These are phyloP conservation scores for Solanum chiquidenum DNA, from an alignment of 257 asterid species.

Conservation along the genomic window DNA sequence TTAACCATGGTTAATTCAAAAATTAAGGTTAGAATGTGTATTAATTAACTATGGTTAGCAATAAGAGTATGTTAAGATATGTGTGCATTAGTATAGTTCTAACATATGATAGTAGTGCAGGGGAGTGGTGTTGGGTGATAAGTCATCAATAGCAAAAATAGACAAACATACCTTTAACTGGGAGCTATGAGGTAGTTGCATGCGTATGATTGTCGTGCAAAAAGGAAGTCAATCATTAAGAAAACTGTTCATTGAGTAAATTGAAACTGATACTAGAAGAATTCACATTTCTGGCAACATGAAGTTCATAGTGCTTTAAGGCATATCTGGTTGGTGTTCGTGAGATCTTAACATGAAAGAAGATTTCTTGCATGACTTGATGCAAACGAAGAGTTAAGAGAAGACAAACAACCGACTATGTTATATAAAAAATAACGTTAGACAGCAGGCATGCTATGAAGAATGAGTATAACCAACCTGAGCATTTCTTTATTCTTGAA, in stretches of 20 bases:
- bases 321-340: not conserved
- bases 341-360: not conserved
- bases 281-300: not conserved
- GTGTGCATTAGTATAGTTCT: not conserved
- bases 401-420: not conserved
- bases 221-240: not conserved
- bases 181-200: not conserved
- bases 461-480: constrained; percentile 26
- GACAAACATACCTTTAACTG: not conserved
- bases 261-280: not conserved
- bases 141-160: not conserved
- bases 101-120: not conserved
- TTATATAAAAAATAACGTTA: not conserved
- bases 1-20: not conserved
- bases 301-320: not conserved
- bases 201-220: not conserved
- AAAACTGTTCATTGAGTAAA: not conserved
- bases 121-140: not conserved
- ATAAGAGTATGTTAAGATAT: not conserved
- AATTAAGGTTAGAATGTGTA: not conserved
- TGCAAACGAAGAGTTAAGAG: not conserved
- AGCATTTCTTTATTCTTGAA: constrained; percentile 79
- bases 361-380: not conserved
- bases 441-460: not conserved
- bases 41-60: not conserved